Conservation (phyloP, 2,329 filamentous ascomycete genomes). For the Fusarium sp. region DNA sequence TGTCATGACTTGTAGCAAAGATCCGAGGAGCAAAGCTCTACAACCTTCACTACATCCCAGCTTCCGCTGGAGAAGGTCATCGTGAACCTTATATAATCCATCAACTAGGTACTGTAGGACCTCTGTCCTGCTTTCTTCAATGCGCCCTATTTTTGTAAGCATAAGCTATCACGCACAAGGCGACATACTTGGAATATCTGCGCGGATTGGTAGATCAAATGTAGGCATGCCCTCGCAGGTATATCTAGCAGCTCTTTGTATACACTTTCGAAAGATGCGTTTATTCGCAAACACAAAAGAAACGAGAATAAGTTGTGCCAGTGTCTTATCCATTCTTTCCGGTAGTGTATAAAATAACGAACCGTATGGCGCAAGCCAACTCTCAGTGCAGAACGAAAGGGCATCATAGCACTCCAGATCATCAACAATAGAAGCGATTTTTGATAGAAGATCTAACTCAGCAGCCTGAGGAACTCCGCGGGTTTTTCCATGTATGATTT, state of each 20-base stretch:
- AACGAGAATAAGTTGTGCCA: not conserved
- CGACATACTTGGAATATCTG: not conserved
- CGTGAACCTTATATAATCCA: not conserved
- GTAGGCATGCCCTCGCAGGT: not conserved
- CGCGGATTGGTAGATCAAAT: not conserved
- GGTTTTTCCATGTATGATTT: not conserved
- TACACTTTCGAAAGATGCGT: rapidly evolving
- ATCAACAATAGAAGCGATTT: not conserved
- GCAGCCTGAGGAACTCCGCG: rapidly evolving
- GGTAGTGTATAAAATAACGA: rapidly evolving
- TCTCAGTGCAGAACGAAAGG: not conserved
- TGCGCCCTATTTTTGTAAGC: not conserved
- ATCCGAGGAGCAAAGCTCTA: not conserved
- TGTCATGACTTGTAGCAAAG: not conserved
- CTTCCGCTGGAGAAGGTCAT: not conserved
- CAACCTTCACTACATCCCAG: not conserved
- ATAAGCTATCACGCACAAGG: rapidly evolving
- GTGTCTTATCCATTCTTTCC: not conserved
- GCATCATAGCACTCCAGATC: not conserved
- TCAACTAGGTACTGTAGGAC: rapidly evolving
- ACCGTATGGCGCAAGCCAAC: rapidly evolving
- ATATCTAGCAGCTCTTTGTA: not conserved
- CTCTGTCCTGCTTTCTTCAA: not conserved
- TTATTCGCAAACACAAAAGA: not conserved
- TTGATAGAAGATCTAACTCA: rapidly evolving